Evolutionary conservation across 2,329 filamentous ascomycete genomes (phyloP).

Genomic region (Xylariales sp.): DNA sequence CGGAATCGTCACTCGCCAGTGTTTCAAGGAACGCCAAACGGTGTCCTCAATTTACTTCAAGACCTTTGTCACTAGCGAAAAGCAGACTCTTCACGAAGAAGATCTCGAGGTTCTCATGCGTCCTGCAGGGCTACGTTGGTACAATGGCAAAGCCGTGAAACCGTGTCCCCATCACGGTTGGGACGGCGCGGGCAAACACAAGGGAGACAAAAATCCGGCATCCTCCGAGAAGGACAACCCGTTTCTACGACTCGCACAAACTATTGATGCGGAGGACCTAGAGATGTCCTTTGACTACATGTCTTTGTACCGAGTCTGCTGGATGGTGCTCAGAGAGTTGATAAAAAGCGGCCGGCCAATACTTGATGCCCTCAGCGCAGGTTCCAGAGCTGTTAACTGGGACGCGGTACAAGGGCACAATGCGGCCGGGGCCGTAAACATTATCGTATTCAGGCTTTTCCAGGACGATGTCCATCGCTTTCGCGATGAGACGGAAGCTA

Average conservation of each 20-base stretch:
- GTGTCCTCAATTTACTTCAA: too few relatives aligned
- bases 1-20: too few relatives aligned
- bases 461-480: background rate
- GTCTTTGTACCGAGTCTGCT: slow-evolving; percentile 18
- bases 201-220: slow-evolving; percentile 4
- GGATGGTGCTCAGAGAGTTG: slow-evolving; percentile 24
- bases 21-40: too few relatives aligned
- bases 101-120: slow-evolving; percentile 19
- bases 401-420: background rate
- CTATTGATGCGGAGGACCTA: slow-evolving; percentile 14
- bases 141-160: slow-evolving; percentile 17
- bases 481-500: slow-evolving; percentile 5
- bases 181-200: slow-evolving; percentile 10
- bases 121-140: slow-evolving; percentile 22
- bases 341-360: slow-evolving; percentile 13
- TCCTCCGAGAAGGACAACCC: slow-evolving; percentile 4
- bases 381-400: background rate
- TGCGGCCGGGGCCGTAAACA: background rate
- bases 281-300: slow-evolving; percentile 26
- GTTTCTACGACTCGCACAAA: slow-evolving; percentile 18
- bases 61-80: background rate
- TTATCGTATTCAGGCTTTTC: slow-evolving; percentile 12
- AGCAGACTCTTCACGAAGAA: background rate
- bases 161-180: slow-evolving; percentile 22
- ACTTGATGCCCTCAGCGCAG: background rate